Evolutionary conservation across 495 filamentous ascomycete species (phyloP).

Genomic region (Xylaria nigripes): DNA sequence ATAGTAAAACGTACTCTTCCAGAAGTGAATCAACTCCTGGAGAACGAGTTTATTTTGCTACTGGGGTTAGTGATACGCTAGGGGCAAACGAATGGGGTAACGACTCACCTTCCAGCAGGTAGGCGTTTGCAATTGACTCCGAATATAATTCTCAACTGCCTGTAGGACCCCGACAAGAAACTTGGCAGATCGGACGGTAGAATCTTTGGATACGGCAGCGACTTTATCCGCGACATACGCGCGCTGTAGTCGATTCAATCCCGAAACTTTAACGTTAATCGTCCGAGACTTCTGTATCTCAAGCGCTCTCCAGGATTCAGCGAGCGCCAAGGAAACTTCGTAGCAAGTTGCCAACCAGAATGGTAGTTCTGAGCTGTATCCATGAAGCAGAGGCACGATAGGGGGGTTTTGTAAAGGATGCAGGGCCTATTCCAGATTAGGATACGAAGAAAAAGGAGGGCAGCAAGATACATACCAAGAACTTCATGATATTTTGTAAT

Average conservation of each 20-base stretch:
- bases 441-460: conserved; percentile 13
- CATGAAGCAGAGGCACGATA: conserved; percentile 36
- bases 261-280: conserved; percentile 45
- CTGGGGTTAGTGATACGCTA: conserved; percentile 15
- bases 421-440: conserved; percentile 4
- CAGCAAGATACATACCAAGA: conserved; percentile 9
- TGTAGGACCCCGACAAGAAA: conserved; percentile 33
- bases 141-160: conserved; percentile 28
- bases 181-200: conserved; percentile 42
- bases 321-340: conserved; percentile 44
- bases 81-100: background rate
- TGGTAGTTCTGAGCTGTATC: conserved; percentile 21
- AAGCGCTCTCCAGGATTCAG: conserved; percentile 21
- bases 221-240: conserved; percentile 53
- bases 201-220: conserved; percentile 54
- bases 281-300: conserved; percentile 27
- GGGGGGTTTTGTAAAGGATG: conserved; percentile 59
- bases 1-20: conserved; percentile 48
- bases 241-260: conserved; percentile 61
- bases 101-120: conserved; percentile 27
- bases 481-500: conserved; percentile 15
- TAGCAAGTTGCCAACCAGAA: conserved; percentile 42
- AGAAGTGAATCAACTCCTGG: conserved; percentile 43
- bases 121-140: conserved; percentile 15
- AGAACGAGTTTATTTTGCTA: conserved; percentile 16